Evolutionary conservation across 1,284 basidiomycete genomes (phyloP), one percentile per base, ranked within the genome.

Genomic region (Fomitopsis palustris): DNA sequence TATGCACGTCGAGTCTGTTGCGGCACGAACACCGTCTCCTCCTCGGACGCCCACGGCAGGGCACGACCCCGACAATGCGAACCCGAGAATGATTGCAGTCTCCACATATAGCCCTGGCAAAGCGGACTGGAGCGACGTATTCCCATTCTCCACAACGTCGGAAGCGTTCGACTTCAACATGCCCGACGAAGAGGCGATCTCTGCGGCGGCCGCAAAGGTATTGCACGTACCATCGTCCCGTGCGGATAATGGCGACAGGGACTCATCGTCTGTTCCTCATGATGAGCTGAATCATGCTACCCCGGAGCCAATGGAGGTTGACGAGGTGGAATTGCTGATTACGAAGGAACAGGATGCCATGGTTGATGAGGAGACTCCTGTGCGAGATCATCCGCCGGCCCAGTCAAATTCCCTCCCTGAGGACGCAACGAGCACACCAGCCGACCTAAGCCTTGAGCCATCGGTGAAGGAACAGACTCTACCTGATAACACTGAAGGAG

Each of bases 401-500:
- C 17, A 3, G 19, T 37, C 16, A 14, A 14, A 4, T 12, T 3
- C 12, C 16, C 12, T 14, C 35, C 35, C 8, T 37, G 35, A 37
- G 4, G 12, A 37, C 12, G 14, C 45, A 9, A 19, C 10, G 16
- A 27, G 25, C 3, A 16, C 23, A 8, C 25, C 16, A 12, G 53
- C 29, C 9, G 33, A 10, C 5, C 3, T 23, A 29, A 6, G 12
- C 35, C 35, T 37, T 14, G 35, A 42, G 5, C 21, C n/a, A 29
- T 19, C 25, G 31, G 21, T 19, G 17, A 17, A 23, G 6, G 17
- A 9, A 3, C 16, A 19, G 2, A 2, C 37, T n/a, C n/a, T n/a
- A 0, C 59, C 63, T 2, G 69, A 70, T 17, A 71, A 72, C 16
- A 60, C 62, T 2, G 71, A 73, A 21, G 69, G 69, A n/a, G 66